Base-by-base conservation (phyloP, 108 stramenopile species). In the Nitzschia sp. region DNA sequence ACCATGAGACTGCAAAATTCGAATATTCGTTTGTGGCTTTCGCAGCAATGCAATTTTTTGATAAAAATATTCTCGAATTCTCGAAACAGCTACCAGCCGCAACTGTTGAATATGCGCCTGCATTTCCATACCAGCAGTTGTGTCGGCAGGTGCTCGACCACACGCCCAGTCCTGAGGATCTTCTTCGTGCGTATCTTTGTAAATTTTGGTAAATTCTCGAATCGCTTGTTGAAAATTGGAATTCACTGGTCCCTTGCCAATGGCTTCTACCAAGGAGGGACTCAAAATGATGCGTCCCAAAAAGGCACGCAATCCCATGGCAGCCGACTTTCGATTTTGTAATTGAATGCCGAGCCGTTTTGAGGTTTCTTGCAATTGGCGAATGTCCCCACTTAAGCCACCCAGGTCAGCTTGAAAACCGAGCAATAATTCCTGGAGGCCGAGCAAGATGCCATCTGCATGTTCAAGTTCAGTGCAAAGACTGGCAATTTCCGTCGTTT, bases 381-480 rank as follows among this genome's bases (percentile, higher is more conserved):
- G 87, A 71, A 99, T 99, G 59, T 99, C 99, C 5, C 90, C 95
- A 34, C 88, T 91, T 58, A 99, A 89, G 26, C 96, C 97, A 34
- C 97, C 98, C 31, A 99, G 80, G 74, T 99, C 98, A 1, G 97
- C 97, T 73, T 99, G 98, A 73, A 99, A 99, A 5, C 98, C 97
- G 38, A 97, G 83, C 24, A 99, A 76, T 96, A 98, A 94, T 82
- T 95, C 94, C 65, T 98, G 97, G 87, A 99, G 77, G 11, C 88
- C 76, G n/a, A 88, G 90, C 47, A 99, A 78, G 38, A 97, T 92
- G 56, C 80, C 78, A 70, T 99, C 98, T 67, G 98, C 98, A 21
- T 79, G 90, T 34, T 94, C 88, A 67, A 99, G 80, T 76, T 98
- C 95, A 21, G 69, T 68, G 62, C 88, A 80, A 55, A 95, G 72